A percentile compares a stretch with the other conserved stretches of the same genome.
Evolutionary conservation across 495 filamentous ascomycete species (phyloP).

Genomic region (Hypoxylon rickii): DNA sequence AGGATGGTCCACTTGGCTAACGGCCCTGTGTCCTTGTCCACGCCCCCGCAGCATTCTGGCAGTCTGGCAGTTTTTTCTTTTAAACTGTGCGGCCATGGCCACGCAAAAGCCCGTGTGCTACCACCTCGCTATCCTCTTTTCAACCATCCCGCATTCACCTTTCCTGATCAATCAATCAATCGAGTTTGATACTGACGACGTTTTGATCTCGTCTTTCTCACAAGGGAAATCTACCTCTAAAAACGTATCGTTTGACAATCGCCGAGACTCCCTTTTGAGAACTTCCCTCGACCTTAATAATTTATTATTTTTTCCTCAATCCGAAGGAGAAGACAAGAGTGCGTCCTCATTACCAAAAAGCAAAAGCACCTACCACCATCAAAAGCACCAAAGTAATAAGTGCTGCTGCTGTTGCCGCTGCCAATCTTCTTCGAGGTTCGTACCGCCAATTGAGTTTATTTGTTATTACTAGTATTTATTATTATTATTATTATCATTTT

Average conservation of each 20-base stretch:
- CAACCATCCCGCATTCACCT: constrained; percentile 63
- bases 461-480: constrained; percentile 8
- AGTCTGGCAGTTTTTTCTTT: constrained; percentile 47
- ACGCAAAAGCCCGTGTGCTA: constrained; percentile 55
- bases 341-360: neutral
- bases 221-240: constrained; percentile 49
- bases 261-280: constrained; percentile 34
- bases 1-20: constrained; percentile 8
- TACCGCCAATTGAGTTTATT: constrained; percentile 24
- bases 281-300: constrained; percentile 24
- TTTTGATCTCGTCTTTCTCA: constrained; percentile 44
- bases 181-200: constrained; percentile 46
- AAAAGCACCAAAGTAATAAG: neutral
- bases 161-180: constrained; percentile 57
- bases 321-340: constrained; percentile 10
- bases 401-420: too few species aligned
- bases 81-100: constrained; percentile 48
- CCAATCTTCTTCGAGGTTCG: constrained; percentile 16
- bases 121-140: constrained; percentile 64
- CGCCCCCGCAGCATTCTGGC: constrained; percentile 56
- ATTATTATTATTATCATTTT: constrained; percentile 3
- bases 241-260: constrained; percentile 46
- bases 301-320: constrained; percentile 20
- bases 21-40: constrained; percentile 34
- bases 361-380: constrained; percentile 20